Conservation (phyloP, 139 green algal genomes). For the Eudorina sp. region DNA sequence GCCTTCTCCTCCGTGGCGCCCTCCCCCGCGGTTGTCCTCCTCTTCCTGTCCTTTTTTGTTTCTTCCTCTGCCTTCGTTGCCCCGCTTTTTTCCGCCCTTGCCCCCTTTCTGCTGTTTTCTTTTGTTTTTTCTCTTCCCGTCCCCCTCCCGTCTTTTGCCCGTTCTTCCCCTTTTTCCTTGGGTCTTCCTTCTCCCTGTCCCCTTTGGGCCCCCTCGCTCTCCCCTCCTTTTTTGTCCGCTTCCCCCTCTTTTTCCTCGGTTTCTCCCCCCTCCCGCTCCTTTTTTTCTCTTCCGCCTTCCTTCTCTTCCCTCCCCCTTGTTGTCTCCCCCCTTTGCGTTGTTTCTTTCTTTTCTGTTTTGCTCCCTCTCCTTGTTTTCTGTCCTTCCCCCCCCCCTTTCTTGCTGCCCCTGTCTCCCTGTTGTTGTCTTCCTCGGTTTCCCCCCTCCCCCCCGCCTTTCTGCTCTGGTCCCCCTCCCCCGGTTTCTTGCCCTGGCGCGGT, state of each 20-base stretch:
- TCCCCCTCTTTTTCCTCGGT: background rate
- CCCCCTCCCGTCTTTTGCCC: background rate
- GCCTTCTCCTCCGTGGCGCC: background rate
- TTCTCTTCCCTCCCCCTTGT: background rate
- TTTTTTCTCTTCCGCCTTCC: background rate
- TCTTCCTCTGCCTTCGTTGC: background rate
- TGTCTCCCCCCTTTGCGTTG: background rate
- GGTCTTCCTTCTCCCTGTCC: background rate
- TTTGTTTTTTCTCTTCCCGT: background rate
- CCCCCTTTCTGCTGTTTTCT: too few species aligned
- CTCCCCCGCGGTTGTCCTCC: background rate
- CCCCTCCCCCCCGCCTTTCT: too few species aligned
- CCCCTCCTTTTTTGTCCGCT: background rate
- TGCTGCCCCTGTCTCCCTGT: too few species aligned
- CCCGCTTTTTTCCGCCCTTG: background rate
- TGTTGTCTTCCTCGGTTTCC: too few species aligned
- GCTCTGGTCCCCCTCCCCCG: too few species aligned
- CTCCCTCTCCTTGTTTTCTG: too few species aligned
- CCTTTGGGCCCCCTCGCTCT: background rate
- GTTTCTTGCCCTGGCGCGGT: too few species aligned
- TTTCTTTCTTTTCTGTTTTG: too few species aligned
- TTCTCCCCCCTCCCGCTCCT: background rate
- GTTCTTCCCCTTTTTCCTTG: background rate
- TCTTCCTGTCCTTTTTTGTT: background rate
- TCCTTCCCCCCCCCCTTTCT: too few species aligned